These are phyloP conservation scores for Plasmodium coatneyi DNA, from an alignment of 169 alveolate genomes.

Conservation along the genomic window DNA sequence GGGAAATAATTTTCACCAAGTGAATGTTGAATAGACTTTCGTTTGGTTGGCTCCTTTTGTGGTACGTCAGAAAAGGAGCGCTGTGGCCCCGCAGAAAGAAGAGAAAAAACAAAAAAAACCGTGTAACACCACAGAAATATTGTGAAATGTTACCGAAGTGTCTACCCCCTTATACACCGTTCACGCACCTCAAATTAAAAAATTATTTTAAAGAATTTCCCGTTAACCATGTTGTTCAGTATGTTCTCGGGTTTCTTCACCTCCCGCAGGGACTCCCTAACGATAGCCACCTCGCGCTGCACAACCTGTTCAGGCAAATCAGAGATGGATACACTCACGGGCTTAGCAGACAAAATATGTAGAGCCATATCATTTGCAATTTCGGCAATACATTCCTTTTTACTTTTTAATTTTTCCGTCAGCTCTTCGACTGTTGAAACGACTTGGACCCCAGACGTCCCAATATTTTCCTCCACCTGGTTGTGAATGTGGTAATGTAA, in stretches of 20 bases:
- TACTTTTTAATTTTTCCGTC: slow-evolving; percentile 23
- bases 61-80: neutral
- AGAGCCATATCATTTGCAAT: slow-evolving; percentile 59
- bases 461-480: slow-evolving; percentile 13
- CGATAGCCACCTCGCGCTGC: slow-evolving; percentile 29
- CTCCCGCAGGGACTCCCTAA: slow-evolving; percentile 28
- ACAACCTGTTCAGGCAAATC: slow-evolving; percentile 22
- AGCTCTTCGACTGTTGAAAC: slow-evolving; percentile 30
- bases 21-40: neutral
- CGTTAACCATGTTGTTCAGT: slow-evolving; percentile 37
- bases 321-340: slow-evolving; percentile 27
- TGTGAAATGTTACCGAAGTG: neutral
- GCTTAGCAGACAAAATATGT: slow-evolving; percentile 66
- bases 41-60: neutral
- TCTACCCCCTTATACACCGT: neutral
- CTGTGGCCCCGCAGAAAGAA: neutral
- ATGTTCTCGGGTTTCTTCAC: slow-evolving; percentile 43
- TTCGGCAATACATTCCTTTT: slow-evolving; percentile 10
- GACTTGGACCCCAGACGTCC: slow-evolving; percentile 45
- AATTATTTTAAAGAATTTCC: slow-evolving; percentile 21
- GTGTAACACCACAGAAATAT: neutral
- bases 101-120: neutral
- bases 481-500: slow-evolving; percentile 60
- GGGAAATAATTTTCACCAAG: neutral
- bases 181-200: neutral